Conservation (phyloP, 495 filamentous ascomycete genomes). For the Penicillium diatomitis region DNA sequence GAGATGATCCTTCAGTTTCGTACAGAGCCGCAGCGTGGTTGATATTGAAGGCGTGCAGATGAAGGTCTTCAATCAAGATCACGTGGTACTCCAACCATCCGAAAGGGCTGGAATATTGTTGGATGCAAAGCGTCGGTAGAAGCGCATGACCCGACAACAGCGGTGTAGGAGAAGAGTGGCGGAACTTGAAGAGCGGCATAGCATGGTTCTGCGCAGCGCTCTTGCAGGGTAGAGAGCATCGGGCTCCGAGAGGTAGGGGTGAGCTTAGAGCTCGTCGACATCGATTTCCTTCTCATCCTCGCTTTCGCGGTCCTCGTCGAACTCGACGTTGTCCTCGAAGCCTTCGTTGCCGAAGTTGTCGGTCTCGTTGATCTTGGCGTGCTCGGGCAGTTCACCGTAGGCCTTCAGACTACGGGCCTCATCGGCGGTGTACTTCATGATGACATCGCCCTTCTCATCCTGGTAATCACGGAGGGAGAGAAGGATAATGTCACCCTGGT, state of each 20-base stretch:
- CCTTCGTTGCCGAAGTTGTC: slow-evolving; percentile 73
- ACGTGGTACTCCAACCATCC: slow-evolving; percentile 1
- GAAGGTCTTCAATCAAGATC: slow-evolving; percentile 5
- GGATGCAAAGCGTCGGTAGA: slow-evolving; percentile 9
- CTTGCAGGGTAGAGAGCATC: slow-evolving; percentile 29
- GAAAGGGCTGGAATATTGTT: neutral
- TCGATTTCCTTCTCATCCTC: slow-evolving; percentile 52
- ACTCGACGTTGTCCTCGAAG: slow-evolving; percentile 51
- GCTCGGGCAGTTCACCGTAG: slow-evolving; percentile 94
- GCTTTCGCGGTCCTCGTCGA: slow-evolving; percentile 49
- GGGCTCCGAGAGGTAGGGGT: slow-evolving; percentile 18
- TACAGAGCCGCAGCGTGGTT: slow-evolving; percentile 8
- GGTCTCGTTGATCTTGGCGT: slow-evolving; percentile 99
- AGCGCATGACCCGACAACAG: slow-evolving; percentile 13
- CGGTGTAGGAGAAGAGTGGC: slow-evolving; percentile 16
- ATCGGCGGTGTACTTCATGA: slow-evolving; percentile 97
- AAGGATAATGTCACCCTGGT: slow-evolving; percentile 97
- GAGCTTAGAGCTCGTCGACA: slow-evolving; percentile 49
- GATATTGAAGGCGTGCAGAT: slow-evolving; percentile 4
- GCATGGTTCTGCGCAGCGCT: slow-evolving; percentile 22
- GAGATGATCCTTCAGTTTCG: slow-evolving; percentile 8
- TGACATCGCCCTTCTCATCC: slow-evolving; percentile 97
- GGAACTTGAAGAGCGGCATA: slow-evolving; percentile 20
- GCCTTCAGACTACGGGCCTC: slow-evolving; percentile 92
- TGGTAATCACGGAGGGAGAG: slow-evolving; percentile 96